Conservation (phyloP, 805 yeast species). For the Candida ponderosae region DNA sequence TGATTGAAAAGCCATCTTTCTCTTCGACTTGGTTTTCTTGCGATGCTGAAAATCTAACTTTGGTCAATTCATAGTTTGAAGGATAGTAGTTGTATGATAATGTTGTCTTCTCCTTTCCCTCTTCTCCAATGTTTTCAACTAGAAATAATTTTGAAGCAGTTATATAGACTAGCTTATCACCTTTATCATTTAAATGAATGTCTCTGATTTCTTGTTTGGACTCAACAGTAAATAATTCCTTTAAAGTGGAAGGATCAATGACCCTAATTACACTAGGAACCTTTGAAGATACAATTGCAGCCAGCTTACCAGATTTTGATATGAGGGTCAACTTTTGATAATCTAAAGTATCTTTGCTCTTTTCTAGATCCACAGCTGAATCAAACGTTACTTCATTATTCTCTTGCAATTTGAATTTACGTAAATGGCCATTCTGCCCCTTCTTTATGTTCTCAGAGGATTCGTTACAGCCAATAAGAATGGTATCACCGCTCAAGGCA, state of each 20-base stretch:
- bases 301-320: slow-evolving; percentile 51
- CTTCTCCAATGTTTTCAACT: slow-evolving; percentile 1
- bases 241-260: slow-evolving; percentile 48
- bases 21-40: no score
- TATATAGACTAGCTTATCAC: slow-evolving; percentile 54
- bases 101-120: slow-evolving; percentile 3
- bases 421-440: slow-evolving; percentile 61
- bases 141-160: slow-evolving; percentile 40
- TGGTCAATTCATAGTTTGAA: slow-evolving; percentile 24
- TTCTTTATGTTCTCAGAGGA: slow-evolving; percentile 46
- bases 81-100: slow-evolving; percentile 12
- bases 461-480: slow-evolving; percentile 75
- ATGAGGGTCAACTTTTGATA: slow-evolving; percentile 54
- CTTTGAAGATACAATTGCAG: slow-evolving; percentile 62
- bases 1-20: slow-evolving; percentile 18
- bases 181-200: slow-evolving; percentile 59
- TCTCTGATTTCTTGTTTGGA: slow-evolving; percentile 54
- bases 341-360: slow-evolving; percentile 41
- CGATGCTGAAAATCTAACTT: slow-evolving; percentile 30
- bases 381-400: slow-evolving; percentile 39
- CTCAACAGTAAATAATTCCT: slow-evolving; percentile 41
- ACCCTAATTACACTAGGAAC: slow-evolving; percentile 56
- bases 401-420: slow-evolving; percentile 38
- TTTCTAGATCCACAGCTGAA: slow-evolving; percentile 48
- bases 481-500: slow-evolving; percentile 41